Conservation (phyloP, 306 rosid species). For the Prunus davidiana region DNA sequence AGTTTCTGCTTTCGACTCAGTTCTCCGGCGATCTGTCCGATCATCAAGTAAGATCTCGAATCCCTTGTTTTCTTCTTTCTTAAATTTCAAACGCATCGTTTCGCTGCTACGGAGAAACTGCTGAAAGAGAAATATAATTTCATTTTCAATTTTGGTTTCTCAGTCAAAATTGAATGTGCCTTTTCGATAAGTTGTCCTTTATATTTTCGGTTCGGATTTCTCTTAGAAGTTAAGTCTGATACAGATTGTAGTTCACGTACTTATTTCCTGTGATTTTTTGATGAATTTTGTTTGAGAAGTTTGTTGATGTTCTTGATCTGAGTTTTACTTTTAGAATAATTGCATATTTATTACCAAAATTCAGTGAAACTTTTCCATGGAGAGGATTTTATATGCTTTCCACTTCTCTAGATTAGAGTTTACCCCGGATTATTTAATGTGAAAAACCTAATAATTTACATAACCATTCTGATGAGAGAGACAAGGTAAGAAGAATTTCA, state of each 20-base stretch:
- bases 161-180: not conserved
- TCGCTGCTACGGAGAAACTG: not conserved
- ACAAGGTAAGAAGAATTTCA: not conserved
- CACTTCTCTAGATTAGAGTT: not conserved
- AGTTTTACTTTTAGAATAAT: not conserved
- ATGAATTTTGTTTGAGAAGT: not conserved
- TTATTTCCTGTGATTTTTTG: not conserved
- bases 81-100: not conserved
- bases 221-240: not conserved
- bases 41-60: not conserved
- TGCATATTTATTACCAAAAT: not conserved
- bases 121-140: not conserved
- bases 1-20: not conserved
- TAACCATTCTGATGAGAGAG: not conserved
- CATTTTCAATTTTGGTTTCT: not conserved
- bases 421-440: not conserved
- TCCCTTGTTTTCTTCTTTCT: not conserved
- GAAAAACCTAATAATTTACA: not conserved
- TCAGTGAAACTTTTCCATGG: not conserved
- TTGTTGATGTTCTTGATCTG: not conserved
- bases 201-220: not conserved
- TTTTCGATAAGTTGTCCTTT: not conserved
- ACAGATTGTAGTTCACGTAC: not conserved
- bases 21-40: not conserved
- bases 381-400: not conserved